Percentiles rank a stretch among this genome's conserved stretches.
These are phyloP conservation scores for Rhodosporidiobolus sp. DNA, from an alignment of 768 basidiomycete species.

Conservation along the genomic window DNA sequence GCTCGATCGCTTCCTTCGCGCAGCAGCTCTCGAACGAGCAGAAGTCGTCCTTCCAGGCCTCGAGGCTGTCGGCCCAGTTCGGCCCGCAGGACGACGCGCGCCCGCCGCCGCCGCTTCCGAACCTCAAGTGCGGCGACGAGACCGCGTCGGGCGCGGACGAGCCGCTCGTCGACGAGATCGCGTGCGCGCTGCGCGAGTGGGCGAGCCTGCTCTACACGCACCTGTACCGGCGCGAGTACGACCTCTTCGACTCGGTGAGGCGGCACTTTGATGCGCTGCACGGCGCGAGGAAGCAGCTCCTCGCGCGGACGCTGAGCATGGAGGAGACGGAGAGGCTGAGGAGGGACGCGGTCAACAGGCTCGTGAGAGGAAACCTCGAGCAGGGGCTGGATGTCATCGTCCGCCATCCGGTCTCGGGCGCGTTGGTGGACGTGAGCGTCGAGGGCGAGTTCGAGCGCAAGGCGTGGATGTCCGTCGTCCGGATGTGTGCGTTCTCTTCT, in stretches of 20 bases:
- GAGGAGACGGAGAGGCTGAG: slow-evolving; percentile 81
- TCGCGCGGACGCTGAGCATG: slow-evolving; percentile 74
- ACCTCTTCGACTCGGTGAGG: slow-evolving; percentile 76
- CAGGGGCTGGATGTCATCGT: slow-evolving; percentile 94
- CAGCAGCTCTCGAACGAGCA: slow-evolving; percentile 15
- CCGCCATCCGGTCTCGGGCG: slow-evolving; percentile 88
- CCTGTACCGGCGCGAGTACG: slow-evolving; percentile 82
- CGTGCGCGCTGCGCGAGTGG: slow-evolving; percentile 95
- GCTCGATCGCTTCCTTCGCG: slow-evolving; percentile 20
- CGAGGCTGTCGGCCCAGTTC: not conserved
- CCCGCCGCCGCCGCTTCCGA: slow-evolving; percentile 81
- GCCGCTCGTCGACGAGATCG: slow-evolving; percentile 95
- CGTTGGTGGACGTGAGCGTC: slow-evolving; percentile 62
- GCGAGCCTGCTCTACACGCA: slow-evolving; percentile 86
- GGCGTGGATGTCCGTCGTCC: slow-evolving; percentile 13
- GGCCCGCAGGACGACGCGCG: slow-evolving; percentile 52
- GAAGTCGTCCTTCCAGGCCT: not conserved
- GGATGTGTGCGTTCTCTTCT: slow-evolving; percentile 26
- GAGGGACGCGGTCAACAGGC: slow-evolving; percentile 77
- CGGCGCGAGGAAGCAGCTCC: slow-evolving; percentile 81
- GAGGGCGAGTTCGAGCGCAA: slow-evolving; percentile 8
- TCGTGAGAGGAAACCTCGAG: slow-evolving; percentile 84
- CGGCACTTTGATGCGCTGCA: slow-evolving; percentile 88
- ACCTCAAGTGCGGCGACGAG: slow-evolving; percentile 91
- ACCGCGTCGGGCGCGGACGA: slow-evolving; percentile 76